Evolutionary conservation across 306 rosid genomes (phyloP).

Genomic region (Rubus idaeus): DNA sequence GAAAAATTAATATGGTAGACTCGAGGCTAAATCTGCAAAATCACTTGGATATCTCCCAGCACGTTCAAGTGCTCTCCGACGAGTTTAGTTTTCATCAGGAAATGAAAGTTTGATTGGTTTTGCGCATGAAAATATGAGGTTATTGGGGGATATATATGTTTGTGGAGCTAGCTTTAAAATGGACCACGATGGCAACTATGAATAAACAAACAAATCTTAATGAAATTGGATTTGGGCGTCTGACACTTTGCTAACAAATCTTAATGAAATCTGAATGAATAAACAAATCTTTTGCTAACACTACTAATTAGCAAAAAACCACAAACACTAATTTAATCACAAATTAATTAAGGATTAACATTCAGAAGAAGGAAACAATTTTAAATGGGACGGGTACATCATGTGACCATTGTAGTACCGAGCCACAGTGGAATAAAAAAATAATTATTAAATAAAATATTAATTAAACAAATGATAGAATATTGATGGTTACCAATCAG

Average conservation of each 20-base stretch:
- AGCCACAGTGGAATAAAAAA: too few species aligned
- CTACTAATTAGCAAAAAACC: too few species aligned
- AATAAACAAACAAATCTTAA: background rate
- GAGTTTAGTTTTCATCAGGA: background rate
- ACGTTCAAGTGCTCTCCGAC: background rate
- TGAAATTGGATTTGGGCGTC: background rate
- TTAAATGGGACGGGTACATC: too few species aligned
- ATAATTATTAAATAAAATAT: too few species aligned
- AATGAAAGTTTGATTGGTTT: background rate
- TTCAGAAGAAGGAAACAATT: background rate
- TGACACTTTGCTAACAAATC: too few species aligned
- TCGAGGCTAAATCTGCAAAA: background rate
- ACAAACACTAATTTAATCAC: background rate
- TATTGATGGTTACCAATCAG: too few species aligned
- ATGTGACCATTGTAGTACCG: too few species aligned
- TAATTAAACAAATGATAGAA: too few species aligned
- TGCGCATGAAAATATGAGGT: background rate
- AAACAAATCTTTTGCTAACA: too few species aligned
- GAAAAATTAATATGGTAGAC: too few species aligned
- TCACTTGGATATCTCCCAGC: background rate
- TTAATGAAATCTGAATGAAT: too few species aligned
- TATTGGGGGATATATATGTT: slow-evolving; percentile 7
- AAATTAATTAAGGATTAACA: background rate
- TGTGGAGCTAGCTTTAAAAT: too few species aligned
- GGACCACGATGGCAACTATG: background rate